A percentile compares a stretch with the other conserved stretches of the same genome.
phyloP scores from a whole-genome alignment of 1,139 yeast genomes.

The Petasospora rhodanensis region DNA sequence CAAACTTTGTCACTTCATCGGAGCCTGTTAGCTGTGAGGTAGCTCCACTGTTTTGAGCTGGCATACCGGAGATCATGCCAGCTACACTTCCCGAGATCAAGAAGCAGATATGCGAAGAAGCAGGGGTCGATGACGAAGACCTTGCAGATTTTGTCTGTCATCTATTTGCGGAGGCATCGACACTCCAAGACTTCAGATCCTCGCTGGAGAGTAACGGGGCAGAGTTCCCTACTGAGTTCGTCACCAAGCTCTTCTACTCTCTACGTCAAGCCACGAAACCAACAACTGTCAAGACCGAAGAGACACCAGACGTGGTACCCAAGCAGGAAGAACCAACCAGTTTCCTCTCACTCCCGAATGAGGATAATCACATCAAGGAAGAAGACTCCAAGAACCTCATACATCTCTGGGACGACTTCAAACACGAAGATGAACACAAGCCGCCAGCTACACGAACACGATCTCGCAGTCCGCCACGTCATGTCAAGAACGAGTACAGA shows the following conservation, averaged over 20 bases:
- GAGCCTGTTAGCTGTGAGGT: no score
- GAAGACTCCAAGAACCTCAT: conserved; percentile 6
- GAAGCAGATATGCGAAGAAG: conserved; percentile 14
- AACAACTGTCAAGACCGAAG: conserved; percentile 11
- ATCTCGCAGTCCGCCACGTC: conserved; percentile 4
- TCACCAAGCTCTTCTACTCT: conserved; percentile 11
- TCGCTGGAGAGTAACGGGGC: conserved; percentile 57
- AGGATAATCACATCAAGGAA: conserved; percentile 6
- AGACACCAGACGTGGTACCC: conserved; percentile 5
- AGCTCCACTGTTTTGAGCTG: no score
- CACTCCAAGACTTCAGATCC: conserved; percentile 36
- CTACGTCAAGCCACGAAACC: conserved; percentile 6
- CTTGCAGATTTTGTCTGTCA: conserved; percentile 55
- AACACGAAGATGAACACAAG: conserved; percentile 13
- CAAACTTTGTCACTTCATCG: no score
- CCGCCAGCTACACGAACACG: no score
- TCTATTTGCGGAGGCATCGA: conserved; percentile 38
- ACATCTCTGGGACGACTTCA: conserved; percentile 21
- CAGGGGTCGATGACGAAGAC: conserved; percentile 38
- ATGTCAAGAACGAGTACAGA: conserved; percentile 13
- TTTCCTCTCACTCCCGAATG: conserved; percentile 11
- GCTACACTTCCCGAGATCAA: no score
- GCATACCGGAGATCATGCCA: no score
- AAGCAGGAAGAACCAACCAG: not conserved
- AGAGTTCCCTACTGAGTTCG: conserved; percentile 40